Base-by-base conservation (phyloP, 192 early-diverging fungal genomes). In the Backusella morwellensis region DNA sequence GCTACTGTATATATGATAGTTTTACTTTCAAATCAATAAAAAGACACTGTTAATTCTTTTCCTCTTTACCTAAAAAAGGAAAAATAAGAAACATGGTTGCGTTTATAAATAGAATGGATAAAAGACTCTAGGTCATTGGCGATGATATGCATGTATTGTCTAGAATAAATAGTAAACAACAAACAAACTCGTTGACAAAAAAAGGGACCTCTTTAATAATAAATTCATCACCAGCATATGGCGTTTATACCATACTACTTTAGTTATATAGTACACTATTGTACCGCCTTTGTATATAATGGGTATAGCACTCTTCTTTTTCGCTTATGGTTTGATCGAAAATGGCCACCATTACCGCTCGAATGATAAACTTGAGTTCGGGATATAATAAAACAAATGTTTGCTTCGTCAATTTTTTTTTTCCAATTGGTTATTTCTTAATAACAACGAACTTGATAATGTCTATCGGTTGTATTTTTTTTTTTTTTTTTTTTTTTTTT, bases 331-430 rank as follows among this genome's bases (percentile, higher is more conserved):
- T 14, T 1, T 44, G 42, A 17, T 44, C 42, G 42, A 44, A 44
- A 44, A 3, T 4, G 42, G 14, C 3, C 3, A 44, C 3, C 42
- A 6, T 44, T 17, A 44, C 15, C 11, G 15, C 38, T 11, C 38
- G 11, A 40, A 11, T 40, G 38, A 40, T 40, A 0, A 44, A 14
- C 42, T 44, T 44, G 15, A 44, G 15, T 44, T 63, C 56, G 56
- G 56, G 26, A 63, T 63, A 63, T 63, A 63, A 29, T 29, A 63
- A 26, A 26, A 63, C 56, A 63, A 63, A 63, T 63, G 56, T 63
- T 63, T 63, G 56, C 26, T 63, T 11, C 56, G 21, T 26, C n/a
- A 29, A 59, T 4, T 59, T 59, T 59, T 59, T 59, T 26, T 12
- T 59, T 23, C 21, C 21, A 9, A 32, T 54, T 54, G 6, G 5